phyloP scores from a whole-genome alignment of 78 protist species.

The Pelomyxa schiedti region DNA sequence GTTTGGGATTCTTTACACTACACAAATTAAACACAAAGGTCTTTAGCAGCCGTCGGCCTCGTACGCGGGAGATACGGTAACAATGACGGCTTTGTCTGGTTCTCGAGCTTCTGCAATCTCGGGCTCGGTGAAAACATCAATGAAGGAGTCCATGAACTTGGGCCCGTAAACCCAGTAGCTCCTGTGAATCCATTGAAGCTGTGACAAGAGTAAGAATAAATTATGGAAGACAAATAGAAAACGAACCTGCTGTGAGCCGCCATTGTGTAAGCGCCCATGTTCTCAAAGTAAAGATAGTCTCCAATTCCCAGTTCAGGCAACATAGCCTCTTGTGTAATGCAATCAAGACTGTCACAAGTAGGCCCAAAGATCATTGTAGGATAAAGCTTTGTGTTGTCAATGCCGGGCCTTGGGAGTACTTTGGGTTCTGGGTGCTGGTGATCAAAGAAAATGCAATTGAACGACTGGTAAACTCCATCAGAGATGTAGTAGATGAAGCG shows the following conservation, averaged over 20 bases:
- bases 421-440: slow-evolving; percentile 44
- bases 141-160: neutral
- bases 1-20: too few relatives aligned
- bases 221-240: too few relatives aligned
- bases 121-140: neutral
- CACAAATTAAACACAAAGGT: too few relatives aligned
- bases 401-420: slow-evolving; percentile 15
- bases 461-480: slow-evolving; percentile 90
- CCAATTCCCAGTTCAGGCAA: slow-evolving; percentile 83
- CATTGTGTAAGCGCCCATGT: slow-evolving; percentile 95
- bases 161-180: neutral
- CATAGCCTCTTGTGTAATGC: slow-evolving; percentile 24
- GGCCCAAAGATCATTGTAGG: slow-evolving; percentile 88
- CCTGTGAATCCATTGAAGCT: slow-evolving; percentile 12
- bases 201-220: too few relatives aligned
- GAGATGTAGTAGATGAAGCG: slow-evolving; percentile 57
- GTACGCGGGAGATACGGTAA: too few relatives aligned
- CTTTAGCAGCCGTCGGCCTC: too few relatives aligned
- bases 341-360: slow-evolving; percentile 93
- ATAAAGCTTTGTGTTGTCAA: neutral
- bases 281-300: slow-evolving; percentile 74
- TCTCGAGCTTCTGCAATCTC: too few relatives aligned
- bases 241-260: slow-evolving; percentile 70
- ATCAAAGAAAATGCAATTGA: slow-evolving; percentile 86
- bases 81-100: too few relatives aligned